phyloP scores from a whole-genome alignment of 345 rosid genomes.

The Arabidopsis suecica region DNA sequence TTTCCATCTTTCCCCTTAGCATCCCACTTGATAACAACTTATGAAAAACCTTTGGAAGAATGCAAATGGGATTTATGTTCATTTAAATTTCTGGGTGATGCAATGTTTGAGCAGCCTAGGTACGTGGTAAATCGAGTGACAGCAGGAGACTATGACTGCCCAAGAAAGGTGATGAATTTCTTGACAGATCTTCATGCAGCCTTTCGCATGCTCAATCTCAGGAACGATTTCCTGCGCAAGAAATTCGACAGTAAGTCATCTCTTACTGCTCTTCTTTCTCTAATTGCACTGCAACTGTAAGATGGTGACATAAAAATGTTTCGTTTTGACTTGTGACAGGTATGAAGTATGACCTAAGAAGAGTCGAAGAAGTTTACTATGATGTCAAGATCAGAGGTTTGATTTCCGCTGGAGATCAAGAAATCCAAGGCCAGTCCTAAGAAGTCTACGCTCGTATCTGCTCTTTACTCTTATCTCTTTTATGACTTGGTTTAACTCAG shows the following conservation, averaged over 20 bases:
- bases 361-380: conserved; percentile 87
- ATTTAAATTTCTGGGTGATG: background rate
- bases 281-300: background rate
- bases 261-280: background rate
- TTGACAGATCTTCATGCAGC: conserved; percentile 86
- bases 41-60: background rate
- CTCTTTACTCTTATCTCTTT: background rate
- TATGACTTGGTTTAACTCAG: background rate
- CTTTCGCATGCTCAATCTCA: conserved; percentile 92
- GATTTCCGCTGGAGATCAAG: conserved; percentile 51
- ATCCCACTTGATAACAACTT: background rate
- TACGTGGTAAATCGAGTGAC: conserved; percentile 92
- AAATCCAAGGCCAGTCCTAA: conserved; percentile 38
- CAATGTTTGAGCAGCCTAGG: conserved; percentile 68
- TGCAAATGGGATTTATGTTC: background rate
- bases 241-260: conserved; percentile 76
- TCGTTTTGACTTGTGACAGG: conserved; percentile 50
- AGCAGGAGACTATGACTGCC: conserved; percentile 90
- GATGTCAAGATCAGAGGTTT: conserved; percentile 91
- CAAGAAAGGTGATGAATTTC: conserved; percentile 84
- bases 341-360: conserved; percentile 81
- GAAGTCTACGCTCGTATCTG: background rate
- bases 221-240: conserved; percentile 96
- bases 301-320: background rate
- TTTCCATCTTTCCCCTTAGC: background rate